These are phyloP conservation scores for Plasmodium vivax DNA, from an alignment of 169 alveolate species.

Conservation along the genomic window DNA sequence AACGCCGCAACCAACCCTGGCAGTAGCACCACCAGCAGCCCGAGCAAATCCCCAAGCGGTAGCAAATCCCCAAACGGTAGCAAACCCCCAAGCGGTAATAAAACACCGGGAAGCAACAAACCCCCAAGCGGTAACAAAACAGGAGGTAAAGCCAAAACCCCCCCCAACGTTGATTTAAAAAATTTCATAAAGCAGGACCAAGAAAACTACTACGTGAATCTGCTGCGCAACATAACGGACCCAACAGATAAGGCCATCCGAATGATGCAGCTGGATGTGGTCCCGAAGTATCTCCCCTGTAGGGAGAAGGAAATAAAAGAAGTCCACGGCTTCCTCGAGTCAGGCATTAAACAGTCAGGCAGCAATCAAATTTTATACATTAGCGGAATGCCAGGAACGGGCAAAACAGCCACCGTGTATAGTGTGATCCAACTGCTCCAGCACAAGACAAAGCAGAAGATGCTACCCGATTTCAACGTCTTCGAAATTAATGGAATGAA, in stretches of 20 bases:
- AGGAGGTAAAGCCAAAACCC: conserved; percentile 4
- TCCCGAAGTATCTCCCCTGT: conserved; percentile 62
- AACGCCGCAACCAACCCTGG: background rate
- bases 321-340: conserved; percentile 81
- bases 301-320: conserved; percentile 83
- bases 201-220: conserved; percentile 35
- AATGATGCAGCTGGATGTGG: conserved; percentile 73
- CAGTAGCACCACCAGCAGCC: background rate
- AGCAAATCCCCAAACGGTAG: conserved; percentile 16
- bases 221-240: conserved; percentile 18
- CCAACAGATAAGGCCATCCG: conserved; percentile 69
- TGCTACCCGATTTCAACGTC: conserved; percentile 82
- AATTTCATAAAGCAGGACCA: conserved; percentile 42
- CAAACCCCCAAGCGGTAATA: background rate
- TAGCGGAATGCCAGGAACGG: conserved; percentile 90
- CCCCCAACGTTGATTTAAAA: background rate
- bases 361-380: conserved; percentile 84
- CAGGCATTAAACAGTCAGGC: conserved; percentile 85
- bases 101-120: background rate
- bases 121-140: background rate
- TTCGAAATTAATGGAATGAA: conserved; percentile 84
- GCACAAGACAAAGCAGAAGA: conserved; percentile 31
- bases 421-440: conserved; percentile 77
- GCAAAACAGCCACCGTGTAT: conserved; percentile 87
- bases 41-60: background rate